Conservation (phyloP, 768 basidiomycete species). For the Tulasnella sp. region DNA sequence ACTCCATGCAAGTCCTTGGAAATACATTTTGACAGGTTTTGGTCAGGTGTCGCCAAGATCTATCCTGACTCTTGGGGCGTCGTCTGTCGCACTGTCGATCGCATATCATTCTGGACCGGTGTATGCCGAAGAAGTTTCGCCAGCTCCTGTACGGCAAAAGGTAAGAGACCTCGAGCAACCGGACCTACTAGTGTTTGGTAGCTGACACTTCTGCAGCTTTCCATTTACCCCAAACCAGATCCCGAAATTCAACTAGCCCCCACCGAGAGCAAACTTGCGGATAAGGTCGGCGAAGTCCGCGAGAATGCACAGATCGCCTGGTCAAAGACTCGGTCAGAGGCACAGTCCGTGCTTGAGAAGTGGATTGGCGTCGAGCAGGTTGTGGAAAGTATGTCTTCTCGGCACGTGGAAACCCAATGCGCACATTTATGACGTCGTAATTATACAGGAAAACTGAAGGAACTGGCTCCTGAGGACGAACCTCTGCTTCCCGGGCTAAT, state of each 20-base stretch:
- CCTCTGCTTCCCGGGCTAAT: conserved; percentile 77
- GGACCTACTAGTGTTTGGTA: too few relatives aligned
- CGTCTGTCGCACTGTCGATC: too few relatives aligned
- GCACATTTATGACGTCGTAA: neutral
- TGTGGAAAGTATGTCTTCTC: conserved; percentile 53
- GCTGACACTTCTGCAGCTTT: conserved; percentile 41
- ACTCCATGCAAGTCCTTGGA: too few relatives aligned
- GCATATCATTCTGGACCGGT: too few relatives aligned
- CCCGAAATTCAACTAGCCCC: conserved; percentile 61
- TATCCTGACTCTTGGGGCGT: too few relatives aligned
- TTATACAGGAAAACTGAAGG: conserved; percentile 60
- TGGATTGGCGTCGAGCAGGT: conserved; percentile 82
- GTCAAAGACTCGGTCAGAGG: conserved; percentile 44
- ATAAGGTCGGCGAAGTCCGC: conserved; percentile 60
- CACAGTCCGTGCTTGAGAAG: conserved; percentile 58
- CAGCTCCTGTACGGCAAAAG: too few relatives aligned
- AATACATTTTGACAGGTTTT: too few relatives aligned
- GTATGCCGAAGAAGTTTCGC: too few relatives aligned
- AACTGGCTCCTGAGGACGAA: conserved; percentile 68
- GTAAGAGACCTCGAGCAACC: too few relatives aligned
- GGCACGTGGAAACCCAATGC: neutral
- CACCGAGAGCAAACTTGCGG: conserved; percentile 59
- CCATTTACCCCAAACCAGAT: conserved; percentile 62
- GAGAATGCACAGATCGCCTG: conserved; percentile 45
- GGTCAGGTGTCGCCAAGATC: too few relatives aligned